phyloP scores from a whole-genome alignment of 768 basidiomycete species.

The Pleurotus citrinopileatus region DNA sequence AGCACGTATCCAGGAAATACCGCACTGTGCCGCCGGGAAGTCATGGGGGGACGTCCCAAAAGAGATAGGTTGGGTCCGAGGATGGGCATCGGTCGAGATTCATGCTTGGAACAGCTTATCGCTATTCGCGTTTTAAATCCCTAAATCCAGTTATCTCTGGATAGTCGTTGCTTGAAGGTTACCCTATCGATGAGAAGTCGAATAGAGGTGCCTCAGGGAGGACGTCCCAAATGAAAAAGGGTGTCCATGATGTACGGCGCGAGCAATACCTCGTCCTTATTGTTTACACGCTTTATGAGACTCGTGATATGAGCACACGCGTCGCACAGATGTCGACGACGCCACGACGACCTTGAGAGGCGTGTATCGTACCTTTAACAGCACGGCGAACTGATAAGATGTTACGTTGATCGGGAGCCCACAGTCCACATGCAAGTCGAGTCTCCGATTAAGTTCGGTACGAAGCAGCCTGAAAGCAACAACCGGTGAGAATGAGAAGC shows the following conservation, averaged over 20 bases:
- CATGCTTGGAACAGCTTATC: neutral
- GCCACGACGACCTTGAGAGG: no score
- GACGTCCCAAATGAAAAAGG: neutral
- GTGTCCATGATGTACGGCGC: neutral
- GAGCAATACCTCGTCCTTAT: neutral
- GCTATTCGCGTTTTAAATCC: neutral
- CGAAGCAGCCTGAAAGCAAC: no score
- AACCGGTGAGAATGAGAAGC: no score
- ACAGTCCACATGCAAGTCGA: neutral
- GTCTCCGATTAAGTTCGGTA: no score
- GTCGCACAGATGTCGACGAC: neutral
- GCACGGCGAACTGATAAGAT: neutral
- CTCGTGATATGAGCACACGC: neutral
- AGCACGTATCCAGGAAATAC: neutral
- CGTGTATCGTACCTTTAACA: neutral
- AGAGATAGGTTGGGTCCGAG: neutral
- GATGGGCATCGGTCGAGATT: neutral
- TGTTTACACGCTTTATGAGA: neutral
- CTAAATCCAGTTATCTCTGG: neutral
- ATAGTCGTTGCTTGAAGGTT: neutral
- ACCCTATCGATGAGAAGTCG: neutral
- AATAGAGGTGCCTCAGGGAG: neutral
- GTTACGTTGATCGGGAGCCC: neutral
- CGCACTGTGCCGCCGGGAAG: neutral
- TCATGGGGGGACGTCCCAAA: neutral